Conservation (phyloP, 2,329 filamentous ascomycete genomes). For the Ophiostoma sp. region DNA sequence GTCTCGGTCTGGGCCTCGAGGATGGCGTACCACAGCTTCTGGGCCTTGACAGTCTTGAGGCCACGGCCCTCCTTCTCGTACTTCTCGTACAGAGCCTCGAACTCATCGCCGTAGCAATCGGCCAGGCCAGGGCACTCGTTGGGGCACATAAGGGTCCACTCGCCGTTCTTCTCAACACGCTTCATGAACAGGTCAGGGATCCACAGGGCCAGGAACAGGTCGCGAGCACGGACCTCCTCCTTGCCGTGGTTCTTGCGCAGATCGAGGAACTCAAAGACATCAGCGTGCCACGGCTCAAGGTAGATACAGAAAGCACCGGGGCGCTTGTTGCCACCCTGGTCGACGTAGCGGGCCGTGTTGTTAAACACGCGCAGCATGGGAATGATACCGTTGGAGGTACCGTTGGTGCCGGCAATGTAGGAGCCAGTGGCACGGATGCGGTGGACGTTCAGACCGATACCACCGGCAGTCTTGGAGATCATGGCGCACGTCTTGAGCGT, state of each 20-base stretch:
- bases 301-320: slow-evolving; percentile 98
- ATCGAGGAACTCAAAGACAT: slow-evolving; percentile 96
- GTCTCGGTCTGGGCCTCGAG: slow-evolving; percentile 98
- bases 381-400: slow-evolving; percentile 94
- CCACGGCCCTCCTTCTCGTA: slow-evolving; percentile 89
- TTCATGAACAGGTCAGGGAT: slow-evolving; percentile 99
- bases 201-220: slow-evolving; percentile 97
- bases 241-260: slow-evolving; percentile 99
- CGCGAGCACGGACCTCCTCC: slow-evolving; percentile 93
- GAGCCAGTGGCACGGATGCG: slow-evolving; percentile 96
- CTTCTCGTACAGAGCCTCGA: slow-evolving; percentile 88
- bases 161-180: slow-evolving; percentile 92
- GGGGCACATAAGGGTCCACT: slow-evolving; percentile 98
- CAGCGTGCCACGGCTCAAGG: slow-evolving; percentile 97
- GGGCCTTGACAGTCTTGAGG: slow-evolving; percentile 88
- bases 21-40: slow-evolving; percentile 99
- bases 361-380: slow-evolving; percentile 99
- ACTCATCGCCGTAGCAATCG: slow-evolving; percentile 96
- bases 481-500: slow-evolving; percentile 98
- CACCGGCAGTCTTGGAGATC: slow-evolving; percentile 99
- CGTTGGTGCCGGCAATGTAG: slow-evolving; percentile 97
- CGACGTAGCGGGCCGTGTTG: slow-evolving; percentile 97
- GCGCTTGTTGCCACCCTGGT: slow-evolving; percentile 98
- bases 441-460: slow-evolving; percentile 95
- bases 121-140: slow-evolving; percentile 94